A percentile compares a stretch with the other conserved stretches of the same genome.
Evolutionary conservation across 306 rosid species (phyloP).

Genomic region (Trichosanthes cucumerina): DNA sequence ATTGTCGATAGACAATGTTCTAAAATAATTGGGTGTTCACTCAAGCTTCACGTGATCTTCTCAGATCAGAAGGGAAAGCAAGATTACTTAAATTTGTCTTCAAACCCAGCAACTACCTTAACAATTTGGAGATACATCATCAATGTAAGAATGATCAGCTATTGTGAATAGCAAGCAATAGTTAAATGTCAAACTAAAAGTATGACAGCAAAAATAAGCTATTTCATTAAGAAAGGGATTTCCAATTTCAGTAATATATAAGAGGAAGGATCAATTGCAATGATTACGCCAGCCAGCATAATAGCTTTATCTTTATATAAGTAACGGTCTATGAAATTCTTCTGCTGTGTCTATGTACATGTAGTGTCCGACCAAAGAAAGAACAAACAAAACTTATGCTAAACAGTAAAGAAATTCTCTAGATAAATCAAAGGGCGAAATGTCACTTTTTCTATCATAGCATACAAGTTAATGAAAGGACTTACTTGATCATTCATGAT

Average conservation of each 20-base stretch:
- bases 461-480: constrained; percentile 23
- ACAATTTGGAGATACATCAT: not conserved
- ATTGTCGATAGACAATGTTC: not conserved
- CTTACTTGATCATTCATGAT: constrained; percentile 72
- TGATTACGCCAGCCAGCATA: not conserved
- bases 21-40: not conserved
- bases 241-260: not conserved
- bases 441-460: not conserved
- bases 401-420: not conserved
- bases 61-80: not conserved
- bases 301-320: not conserved
- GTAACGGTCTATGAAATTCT: not conserved
- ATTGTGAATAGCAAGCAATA: not conserved
- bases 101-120: not conserved
- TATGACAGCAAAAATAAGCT: not conserved
- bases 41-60: not conserved
- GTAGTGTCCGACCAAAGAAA: not conserved
- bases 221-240: not conserved
- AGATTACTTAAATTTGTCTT: not conserved
- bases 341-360: not conserved
- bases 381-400: not conserved
- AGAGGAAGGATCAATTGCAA: not conserved
- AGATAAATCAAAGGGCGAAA: not conserved
- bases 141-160: not conserved
- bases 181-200: not conserved